These are phyloP conservation scores for Xanthoconium separans DNA, from an alignment of 1,284 basidiomycete genomes.

Conservation along the genomic window DNA sequence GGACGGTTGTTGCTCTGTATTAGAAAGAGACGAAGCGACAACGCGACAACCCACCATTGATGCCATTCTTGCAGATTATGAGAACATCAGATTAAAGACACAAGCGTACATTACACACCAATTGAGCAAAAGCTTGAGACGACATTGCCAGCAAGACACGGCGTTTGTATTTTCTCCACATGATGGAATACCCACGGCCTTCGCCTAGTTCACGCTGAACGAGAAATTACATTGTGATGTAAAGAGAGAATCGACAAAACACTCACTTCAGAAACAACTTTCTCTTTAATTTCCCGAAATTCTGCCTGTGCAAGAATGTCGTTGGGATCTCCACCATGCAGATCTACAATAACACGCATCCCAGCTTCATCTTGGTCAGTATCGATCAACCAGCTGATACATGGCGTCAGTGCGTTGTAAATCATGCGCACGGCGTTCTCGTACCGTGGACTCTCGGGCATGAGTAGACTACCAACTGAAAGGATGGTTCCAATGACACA, in stretches of 20 bases:
- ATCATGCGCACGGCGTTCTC: conserved; percentile 9
- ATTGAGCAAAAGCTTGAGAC: conserved; percentile 93
- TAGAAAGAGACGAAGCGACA: conserved; percentile 6
- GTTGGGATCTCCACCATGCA: conserved; percentile 85
- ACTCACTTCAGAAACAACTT: conserved; percentile 77
- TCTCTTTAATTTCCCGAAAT: conserved; percentile 91
- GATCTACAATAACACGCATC: conserved; percentile 84
- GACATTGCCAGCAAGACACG: conserved; percentile 97
- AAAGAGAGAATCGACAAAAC: not conserved
- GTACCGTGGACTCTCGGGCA: conserved; percentile 92
- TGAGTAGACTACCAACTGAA: conserved; percentile 77
- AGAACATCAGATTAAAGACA: conserved; percentile 5
- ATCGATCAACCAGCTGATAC: conserved; percentile 85
- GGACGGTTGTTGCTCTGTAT: conserved; percentile 4
- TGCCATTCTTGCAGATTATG: conserved; percentile 66
- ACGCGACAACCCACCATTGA: conserved; percentile 62
- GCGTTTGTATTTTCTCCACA: conserved; percentile 89
- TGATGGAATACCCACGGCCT: conserved; percentile 75
- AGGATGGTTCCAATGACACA: conserved; percentile 86
- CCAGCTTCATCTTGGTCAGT: conserved; percentile 85
- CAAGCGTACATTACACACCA: conserved; percentile 44
- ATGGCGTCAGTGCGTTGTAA: conserved; percentile 1
- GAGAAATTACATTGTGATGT: not conserved
- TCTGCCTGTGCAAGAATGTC: conserved; percentile 77
- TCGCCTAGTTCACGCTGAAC: conserved; percentile 72